phyloP scores from a whole-genome alignment of 1,284 basidiomycete species.

The Vanrija sp. region DNA sequence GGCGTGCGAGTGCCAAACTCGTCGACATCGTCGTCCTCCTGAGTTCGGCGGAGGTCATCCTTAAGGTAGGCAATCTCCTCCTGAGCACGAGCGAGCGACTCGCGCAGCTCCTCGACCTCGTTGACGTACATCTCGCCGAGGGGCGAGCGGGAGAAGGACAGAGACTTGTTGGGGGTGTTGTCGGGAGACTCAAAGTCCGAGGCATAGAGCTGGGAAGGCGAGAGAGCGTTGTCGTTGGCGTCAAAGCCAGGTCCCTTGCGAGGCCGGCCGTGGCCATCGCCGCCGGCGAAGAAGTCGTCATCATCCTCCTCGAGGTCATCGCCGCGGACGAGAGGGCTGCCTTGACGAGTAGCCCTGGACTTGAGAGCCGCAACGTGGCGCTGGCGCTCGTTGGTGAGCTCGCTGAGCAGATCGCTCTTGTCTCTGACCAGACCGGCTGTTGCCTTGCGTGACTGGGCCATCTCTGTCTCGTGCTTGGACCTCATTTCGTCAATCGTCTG shows the following conservation, averaged over 20 bases:
- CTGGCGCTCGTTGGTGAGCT: slow-evolving; percentile 66
- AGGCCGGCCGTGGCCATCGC: slow-evolving; percentile 57
- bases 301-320: slow-evolving; percentile 60
- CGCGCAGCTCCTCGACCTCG: slow-evolving; percentile 45
- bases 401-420: slow-evolving; percentile 81
- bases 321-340: slow-evolving; percentile 49
- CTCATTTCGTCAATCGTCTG: slow-evolving; percentile 68
- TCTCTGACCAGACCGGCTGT: slow-evolving; percentile 84
- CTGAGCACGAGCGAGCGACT: slow-evolving; percentile 38
- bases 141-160: slow-evolving; percentile 31
- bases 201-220: slow-evolving; percentile 45
- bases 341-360: slow-evolving; percentile 30
- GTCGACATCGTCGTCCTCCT: slow-evolving; percentile 21
- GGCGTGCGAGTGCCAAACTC: slow-evolving; percentile 32
- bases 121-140: slow-evolving; percentile 46
- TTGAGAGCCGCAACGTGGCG: slow-evolving; percentile 31
- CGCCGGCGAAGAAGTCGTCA: slow-evolving; percentile 59
- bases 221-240: slow-evolving; percentile 54
- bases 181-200: slow-evolving; percentile 60
- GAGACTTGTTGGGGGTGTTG: slow-evolving; percentile 54
- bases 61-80: slow-evolving; percentile 41
- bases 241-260: slow-evolving; percentile 60
- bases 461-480: slow-evolving; percentile 83
- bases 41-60: slow-evolving; percentile 16
- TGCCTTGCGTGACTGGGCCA: slow-evolving; percentile 81